These are phyloP conservation scores for Simplicillium sp. DNA, from an alignment of 2,329 filamentous ascomycete genomes.

Conservation along the genomic window DNA sequence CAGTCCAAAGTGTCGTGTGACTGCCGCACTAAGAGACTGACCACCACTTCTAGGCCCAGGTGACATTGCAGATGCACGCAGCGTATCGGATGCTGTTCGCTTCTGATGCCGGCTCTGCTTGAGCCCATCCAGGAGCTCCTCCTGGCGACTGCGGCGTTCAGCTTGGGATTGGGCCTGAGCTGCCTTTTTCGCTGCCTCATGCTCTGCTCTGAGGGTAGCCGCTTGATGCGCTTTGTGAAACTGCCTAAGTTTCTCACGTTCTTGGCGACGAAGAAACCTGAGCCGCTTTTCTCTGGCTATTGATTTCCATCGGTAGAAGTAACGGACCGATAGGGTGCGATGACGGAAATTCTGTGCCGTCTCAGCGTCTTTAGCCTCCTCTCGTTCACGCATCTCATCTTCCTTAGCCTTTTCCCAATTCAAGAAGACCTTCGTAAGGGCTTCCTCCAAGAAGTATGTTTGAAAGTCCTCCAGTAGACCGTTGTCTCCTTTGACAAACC, in stretches of 20 bases:
- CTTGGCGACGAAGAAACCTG: slow-evolving; percentile 39
- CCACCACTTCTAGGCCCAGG: slow-evolving; percentile 1
- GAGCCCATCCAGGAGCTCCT: slow-evolving; percentile 24
- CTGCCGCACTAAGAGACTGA: slow-evolving; percentile 6
- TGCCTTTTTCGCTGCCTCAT: slow-evolving; percentile 19
- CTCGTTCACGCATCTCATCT: slow-evolving; percentile 32
- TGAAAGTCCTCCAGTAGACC: slow-evolving; percentile 44
- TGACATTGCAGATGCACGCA: slow-evolving; percentile 24
- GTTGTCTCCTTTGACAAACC: slow-evolving; percentile 44
- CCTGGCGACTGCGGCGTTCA: slow-evolving; percentile 18
- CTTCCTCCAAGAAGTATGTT: slow-evolving; percentile 31
- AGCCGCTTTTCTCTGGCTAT: slow-evolving; percentile 37
- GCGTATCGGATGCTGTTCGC: slow-evolving; percentile 21
- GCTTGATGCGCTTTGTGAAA: slow-evolving; percentile 31
- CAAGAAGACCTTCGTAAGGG: slow-evolving; percentile 32
- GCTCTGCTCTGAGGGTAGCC: slow-evolving; percentile 17
- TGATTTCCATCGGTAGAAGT: slow-evolving; percentile 47
- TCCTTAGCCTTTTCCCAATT: slow-evolving; percentile 29
- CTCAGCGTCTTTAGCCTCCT: slow-evolving; percentile 35
- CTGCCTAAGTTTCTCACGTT: slow-evolving; percentile 38
- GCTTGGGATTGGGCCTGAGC: slow-evolving; percentile 15
- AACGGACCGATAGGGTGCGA: slow-evolving; percentile 42
- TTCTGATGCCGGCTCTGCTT: slow-evolving; percentile 18
- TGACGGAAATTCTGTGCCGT: slow-evolving; percentile 37
- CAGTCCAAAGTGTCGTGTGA: slow-evolving; percentile 9